phyloP scores from a whole-genome alignment of 148 eudicot species.

The Vaccinium darrowii region DNA sequence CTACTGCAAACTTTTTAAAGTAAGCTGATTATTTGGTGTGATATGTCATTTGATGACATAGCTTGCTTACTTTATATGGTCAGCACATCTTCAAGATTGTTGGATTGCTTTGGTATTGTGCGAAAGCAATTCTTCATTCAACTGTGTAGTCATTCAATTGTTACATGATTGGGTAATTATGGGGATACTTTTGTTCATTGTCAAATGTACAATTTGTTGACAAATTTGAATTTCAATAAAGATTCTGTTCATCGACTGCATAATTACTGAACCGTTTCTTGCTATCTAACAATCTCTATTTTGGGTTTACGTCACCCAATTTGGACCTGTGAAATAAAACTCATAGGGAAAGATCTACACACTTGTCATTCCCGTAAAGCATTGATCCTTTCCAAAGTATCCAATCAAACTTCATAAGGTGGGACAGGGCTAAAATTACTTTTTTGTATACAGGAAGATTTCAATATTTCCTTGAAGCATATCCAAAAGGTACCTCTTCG shows the following conservation, averaged over 20 bases:
- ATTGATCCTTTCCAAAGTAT: neutral
- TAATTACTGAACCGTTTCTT: neutral
- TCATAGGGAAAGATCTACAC: too few species aligned
- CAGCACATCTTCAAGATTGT: slow-evolving; percentile 2
- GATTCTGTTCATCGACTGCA: neutral
- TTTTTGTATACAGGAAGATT: neutral
- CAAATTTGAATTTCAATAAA: neutral
- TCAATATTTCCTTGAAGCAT: neutral
- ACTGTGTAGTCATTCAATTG: neutral
- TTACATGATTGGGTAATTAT: neutral
- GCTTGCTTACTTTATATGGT: neutral
- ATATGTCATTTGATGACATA: neutral
- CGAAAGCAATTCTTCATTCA: neutral
- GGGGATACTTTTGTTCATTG: neutral
- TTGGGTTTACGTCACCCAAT: neutral
- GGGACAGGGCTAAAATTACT: neutral
- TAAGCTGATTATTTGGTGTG: slow-evolving; percentile 3
- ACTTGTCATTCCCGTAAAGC: neutral
- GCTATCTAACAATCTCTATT: neutral
- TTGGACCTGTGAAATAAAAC: slow-evolving; percentile 1
- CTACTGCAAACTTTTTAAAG: slow-evolving; percentile 29
- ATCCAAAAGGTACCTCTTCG: neutral
- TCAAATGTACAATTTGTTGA: neutral
- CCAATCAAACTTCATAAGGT: neutral
- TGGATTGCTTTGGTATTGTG: neutral